Evolutionary conservation across 768 basidiomycete species (phyloP), one percentile per base, ranked within the genome.

Genomic region (Amyloporia xantha): DNA sequence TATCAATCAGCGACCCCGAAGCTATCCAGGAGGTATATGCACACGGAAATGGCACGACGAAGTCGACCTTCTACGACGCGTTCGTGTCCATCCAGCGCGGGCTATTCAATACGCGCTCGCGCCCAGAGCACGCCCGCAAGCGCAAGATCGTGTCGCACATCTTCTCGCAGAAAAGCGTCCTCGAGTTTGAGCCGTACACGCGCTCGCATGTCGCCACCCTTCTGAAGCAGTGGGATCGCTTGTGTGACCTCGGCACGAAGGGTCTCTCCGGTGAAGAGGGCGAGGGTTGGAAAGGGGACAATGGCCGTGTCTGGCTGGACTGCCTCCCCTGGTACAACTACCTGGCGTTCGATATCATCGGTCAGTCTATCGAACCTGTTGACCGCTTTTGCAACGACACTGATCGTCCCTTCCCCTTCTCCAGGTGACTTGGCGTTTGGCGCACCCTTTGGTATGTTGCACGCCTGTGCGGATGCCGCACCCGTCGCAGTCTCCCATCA

Each of bases 121-220:
- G 89, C 26, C 61, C 66, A 5, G 86, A 91, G 49, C 91, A 95
- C 62, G 75, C 87, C 5, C 81, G 91, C 37, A 95, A 93, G 68
- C 82, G 91, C 69, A 95, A 95, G 69, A 88, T 96, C 52, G 78
- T 95, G 40, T 84, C 88, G 1, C 81, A 88, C 60, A 84, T 90
- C 58, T 89, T 89, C 67, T 83, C 84, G 1, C 84, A 86, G 61
- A 92, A 92, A 70, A 87, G 67, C 47, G 89, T 95, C 3, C 62
- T 88, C 50, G 86, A 90, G 56, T 94, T 95, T 52, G 90, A 93
- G 63, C 86, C 88, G 0, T 79, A 89, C 51, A 78, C 91, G 79
- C 84, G 85, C 56, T 64, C n/a, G 79, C 82, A 25, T 62, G 66
- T 91, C 17, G 64, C 60, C 1, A 67, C 75, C 44, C 66, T 93